These are phyloP conservation scores for Acanthamoeba culbertsoni DNA, from an alignment of 208 protist species.

Conservation along the genomic window DNA sequence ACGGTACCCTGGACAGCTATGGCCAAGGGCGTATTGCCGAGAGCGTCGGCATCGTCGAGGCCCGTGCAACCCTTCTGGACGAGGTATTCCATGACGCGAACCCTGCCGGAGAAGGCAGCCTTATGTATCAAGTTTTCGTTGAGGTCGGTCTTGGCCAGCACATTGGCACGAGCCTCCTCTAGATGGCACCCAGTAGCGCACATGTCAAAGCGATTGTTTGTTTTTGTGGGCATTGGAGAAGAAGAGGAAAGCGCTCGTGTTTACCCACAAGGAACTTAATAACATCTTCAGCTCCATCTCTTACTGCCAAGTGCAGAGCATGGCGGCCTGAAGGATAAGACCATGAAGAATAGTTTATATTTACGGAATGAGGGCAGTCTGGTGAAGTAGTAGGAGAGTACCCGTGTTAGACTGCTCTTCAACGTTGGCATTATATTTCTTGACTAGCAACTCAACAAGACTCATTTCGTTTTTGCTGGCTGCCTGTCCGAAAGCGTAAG, in stretches of 20 bases:
- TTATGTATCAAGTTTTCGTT: slow-evolving; percentile 81
- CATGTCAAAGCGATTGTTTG: no score
- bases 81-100: background rate
- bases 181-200: background rate
- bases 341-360: no score
- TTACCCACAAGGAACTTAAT: slow-evolving; percentile 74
- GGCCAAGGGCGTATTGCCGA: background rate
- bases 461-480: background rate
- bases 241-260: slow-evolving; percentile 74
- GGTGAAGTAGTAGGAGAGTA: background rate
- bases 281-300: slow-evolving; percentile 38
- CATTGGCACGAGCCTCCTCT: background rate
- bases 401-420: background rate
- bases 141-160: slow-evolving; percentile 44
- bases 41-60: background rate
- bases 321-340: background rate
- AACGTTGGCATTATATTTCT: background rate
- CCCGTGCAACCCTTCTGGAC: background rate
- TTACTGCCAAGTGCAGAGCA: slow-evolving; percentile 78
- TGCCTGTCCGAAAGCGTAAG: no score
- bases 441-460: background rate
- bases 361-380: background rate
- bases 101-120: slow-evolving; percentile 73
- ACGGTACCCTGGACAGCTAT: slow-evolving; percentile 68
- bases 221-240: no score